Evolutionary conservation across 2,329 filamentous ascomycete species (phyloP).

Genomic region (Colletotrichum paranaense): DNA sequence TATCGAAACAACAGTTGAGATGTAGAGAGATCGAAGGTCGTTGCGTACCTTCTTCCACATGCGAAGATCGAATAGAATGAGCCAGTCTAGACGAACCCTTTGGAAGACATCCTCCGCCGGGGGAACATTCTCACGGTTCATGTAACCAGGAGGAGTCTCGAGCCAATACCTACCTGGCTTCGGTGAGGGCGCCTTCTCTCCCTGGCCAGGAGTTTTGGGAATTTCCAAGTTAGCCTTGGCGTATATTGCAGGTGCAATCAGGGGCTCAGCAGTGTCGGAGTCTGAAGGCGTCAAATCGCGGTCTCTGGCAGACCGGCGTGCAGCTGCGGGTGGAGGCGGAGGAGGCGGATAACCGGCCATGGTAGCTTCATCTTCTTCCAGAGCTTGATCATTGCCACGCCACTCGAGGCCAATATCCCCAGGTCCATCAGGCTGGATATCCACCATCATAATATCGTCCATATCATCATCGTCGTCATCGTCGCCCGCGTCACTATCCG

Average conservation of each 20-base stretch:
- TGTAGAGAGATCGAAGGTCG: slow-evolving; percentile 91
- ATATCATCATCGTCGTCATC: slow-evolving; percentile 57
- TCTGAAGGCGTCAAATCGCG: slow-evolving; percentile 77
- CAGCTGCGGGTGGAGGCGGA: slow-evolving; percentile 63
- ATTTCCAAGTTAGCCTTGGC: slow-evolving; percentile 77
- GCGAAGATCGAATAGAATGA: slow-evolving; percentile 92
- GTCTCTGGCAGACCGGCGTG: slow-evolving; percentile 57
- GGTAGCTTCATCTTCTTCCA: slow-evolving; percentile 82
- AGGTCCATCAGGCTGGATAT: slow-evolving; percentile 57
- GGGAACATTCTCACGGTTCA: slow-evolving; percentile 70
- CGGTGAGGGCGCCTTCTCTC: slow-evolving; percentile 60
- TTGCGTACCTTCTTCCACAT: slow-evolving; percentile 97
- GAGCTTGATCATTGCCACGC: slow-evolving; percentile 70
- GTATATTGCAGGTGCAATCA: slow-evolving; percentile 71
- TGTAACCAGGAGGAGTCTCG: slow-evolving; percentile 79
- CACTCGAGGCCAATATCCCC: slow-evolving; percentile 62
- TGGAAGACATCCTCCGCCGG: slow-evolving; percentile 89
- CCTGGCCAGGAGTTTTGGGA: slow-evolving; percentile 81
- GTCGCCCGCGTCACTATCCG: slow-evolving; percentile 30
- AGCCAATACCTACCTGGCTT: slow-evolving; percentile 86
- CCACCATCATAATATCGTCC: slow-evolving; percentile 69
- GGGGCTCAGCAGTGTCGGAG: slow-evolving; percentile 76
- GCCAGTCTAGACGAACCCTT: slow-evolving; percentile 90
- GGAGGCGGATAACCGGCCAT: slow-evolving; percentile 78
- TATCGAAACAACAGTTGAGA: slow-evolving; percentile 94